phyloP scores from a whole-genome alignment of 2,329 filamentous ascomycete genomes.

The Coniochaeta pulveracea region DNA sequence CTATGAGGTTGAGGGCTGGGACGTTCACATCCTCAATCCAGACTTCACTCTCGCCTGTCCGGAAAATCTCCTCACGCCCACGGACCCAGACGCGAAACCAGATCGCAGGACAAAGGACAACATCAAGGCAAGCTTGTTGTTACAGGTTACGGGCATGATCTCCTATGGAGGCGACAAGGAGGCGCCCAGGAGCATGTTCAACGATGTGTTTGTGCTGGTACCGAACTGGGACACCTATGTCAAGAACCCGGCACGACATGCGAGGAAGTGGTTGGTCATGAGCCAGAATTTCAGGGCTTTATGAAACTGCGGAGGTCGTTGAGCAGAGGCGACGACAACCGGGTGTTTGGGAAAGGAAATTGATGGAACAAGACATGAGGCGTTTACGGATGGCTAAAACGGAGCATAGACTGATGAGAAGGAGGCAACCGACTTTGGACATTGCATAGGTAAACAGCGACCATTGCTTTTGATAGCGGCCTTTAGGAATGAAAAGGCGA shows the following conservation, averaged over 20 bases:
- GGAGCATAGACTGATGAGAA: too few species aligned
- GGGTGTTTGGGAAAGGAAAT: too few species aligned
- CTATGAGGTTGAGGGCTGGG: slow-evolving; percentile 66
- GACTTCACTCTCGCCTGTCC: slow-evolving; percentile 48
- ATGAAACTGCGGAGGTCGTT: slow-evolving; percentile 16
- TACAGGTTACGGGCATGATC: slow-evolving; percentile 65
- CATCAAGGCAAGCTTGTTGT: slow-evolving; percentile 41
- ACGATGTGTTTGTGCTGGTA: slow-evolving; percentile 70
- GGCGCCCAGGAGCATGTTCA: slow-evolving; percentile 58
- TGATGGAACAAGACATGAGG: too few species aligned
- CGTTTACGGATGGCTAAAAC: too few species aligned
- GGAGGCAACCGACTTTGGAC: too few species aligned
- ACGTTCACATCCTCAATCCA: slow-evolving; percentile 68
- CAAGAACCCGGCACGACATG: slow-evolving; percentile 38
- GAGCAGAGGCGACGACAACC: neutral
- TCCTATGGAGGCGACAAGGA: slow-evolving; percentile 54
- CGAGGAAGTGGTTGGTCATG: slow-evolving; percentile 53
- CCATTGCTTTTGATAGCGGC: too few species aligned
- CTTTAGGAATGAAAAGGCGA: too few species aligned
- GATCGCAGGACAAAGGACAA: slow-evolving; percentile 15
- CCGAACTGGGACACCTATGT: slow-evolving; percentile 56
- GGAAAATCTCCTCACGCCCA: slow-evolving; percentile 22
- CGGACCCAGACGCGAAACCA: neutral
- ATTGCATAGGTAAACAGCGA: too few species aligned
- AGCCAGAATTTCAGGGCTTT: slow-evolving; percentile 60